Evolutionary conservation across 1,284 basidiomycete species (phyloP), one percentile per base, ranked within the genome.

Genomic region (Rhodotorula sp.): DNA sequence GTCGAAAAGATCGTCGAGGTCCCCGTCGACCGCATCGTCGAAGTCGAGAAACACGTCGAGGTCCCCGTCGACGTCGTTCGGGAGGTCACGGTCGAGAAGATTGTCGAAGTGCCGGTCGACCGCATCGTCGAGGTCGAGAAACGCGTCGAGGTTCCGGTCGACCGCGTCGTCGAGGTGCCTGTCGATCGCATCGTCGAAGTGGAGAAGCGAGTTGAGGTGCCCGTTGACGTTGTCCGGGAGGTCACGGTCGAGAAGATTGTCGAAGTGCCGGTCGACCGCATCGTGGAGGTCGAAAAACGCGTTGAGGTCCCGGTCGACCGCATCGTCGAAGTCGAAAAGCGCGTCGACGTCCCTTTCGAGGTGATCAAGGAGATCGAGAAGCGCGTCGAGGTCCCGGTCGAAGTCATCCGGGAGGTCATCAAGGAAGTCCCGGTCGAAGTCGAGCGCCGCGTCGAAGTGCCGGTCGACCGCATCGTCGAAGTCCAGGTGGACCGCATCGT

Each of bases 201-300:
- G 26, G 59, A 50, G 31, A 31, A 34, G 4, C 45, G 16, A 3
- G 60, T 60, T 47, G 60, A 86, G 87, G 73, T 60, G 66, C 57
- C 85, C 87, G 72, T 84, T 85, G 18, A 84, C 8, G 59, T 60
- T 21, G 16, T 26, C 45, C 14, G 26, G n/a, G 56, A 58, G 16
- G 55, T 66, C 16, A 34, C 56, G 15, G 59, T 64, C 63, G 64
- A 70, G 48, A 49, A 50, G 23, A 74, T 76, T 21, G 79, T 79
- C 67, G 76, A 82, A 54, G 78, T 79, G 10, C 60, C 49, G 23
- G 60, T 61, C 48, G 48, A 49, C 26, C 60, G 61, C 49, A 23
- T 48, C 56, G 61, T 61, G 14, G 57, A 58, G 2, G 38, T 43
- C 38, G 38, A 43, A 8, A 47, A 61, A 28, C 48, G 28, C 26